phyloP scores from a whole-genome alignment of 1,284 basidiomycete genomes.

The Cerioporus squamosus region DNA sequence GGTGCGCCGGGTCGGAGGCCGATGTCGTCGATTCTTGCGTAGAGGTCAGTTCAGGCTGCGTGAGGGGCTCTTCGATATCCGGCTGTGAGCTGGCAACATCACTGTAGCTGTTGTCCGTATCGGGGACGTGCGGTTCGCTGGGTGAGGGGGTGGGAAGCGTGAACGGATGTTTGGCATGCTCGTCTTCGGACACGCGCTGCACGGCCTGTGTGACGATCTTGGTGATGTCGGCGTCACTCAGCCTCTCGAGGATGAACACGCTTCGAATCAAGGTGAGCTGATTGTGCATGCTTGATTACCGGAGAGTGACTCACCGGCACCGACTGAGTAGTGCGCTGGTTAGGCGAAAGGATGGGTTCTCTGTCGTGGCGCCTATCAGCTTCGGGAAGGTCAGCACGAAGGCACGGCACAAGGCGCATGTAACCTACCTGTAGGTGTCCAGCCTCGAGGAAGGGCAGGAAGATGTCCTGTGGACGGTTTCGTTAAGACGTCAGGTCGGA shows the following conservation, averaged over 20 bases:
- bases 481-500: neutral
- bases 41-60: constrained; percentile 11
- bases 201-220: constrained; percentile 58
- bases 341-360: constrained; percentile 90
- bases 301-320: constrained; percentile 61
- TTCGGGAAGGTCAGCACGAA: constrained; percentile 31
- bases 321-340: constrained; percentile 80
- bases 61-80: constrained; percentile 21
- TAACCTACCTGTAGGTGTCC: constrained; percentile 71
- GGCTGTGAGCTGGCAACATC: constrained; percentile 26
- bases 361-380: constrained; percentile 89
- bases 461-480: constrained; percentile 59
- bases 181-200: constrained; percentile 38
- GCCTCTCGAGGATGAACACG: constrained; percentile 66
- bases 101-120: constrained; percentile 8
- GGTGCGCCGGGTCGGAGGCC: constrained; percentile 9
- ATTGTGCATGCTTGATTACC: neutral
- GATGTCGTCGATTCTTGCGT: constrained; percentile 23
- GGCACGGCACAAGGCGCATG: constrained; percentile 7
- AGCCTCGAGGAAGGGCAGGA: constrained; percentile 81
- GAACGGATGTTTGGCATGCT: constrained; percentile 1
- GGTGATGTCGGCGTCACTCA: constrained; percentile 61
- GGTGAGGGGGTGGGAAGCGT: neutral
- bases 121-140: constrained; percentile 2
- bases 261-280: constrained; percentile 35